These are phyloP conservation scores for Exophiala calicioides DNA, from an alignment of 2,329 filamentous ascomycete genomes.

Conservation along the genomic window DNA sequence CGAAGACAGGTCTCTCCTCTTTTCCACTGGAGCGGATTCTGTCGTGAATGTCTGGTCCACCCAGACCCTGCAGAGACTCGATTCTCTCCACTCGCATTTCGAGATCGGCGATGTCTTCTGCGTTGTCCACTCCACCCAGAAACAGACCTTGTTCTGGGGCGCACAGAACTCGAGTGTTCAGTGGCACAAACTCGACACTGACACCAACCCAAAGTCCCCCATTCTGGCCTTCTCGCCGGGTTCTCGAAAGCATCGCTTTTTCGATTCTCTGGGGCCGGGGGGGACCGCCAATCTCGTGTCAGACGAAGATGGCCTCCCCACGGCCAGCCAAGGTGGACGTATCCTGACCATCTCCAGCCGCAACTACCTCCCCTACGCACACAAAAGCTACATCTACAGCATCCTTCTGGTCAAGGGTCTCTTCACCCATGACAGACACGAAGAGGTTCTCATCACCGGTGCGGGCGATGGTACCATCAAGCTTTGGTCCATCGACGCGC, in stretches of 20 bases:
- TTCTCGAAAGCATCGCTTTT: constrained; percentile 77
- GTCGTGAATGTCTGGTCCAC: constrained; percentile 94
- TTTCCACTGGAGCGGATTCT: constrained; percentile 91
- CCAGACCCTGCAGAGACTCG: constrained; percentile 68
- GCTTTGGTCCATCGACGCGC: constrained; percentile 63
- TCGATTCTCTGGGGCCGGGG: constrained; percentile 82
- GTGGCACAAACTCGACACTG: constrained; percentile 77
- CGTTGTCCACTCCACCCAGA: constrained; percentile 77
- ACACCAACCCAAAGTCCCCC: constrained; percentile 59
- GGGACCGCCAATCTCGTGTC: constrained; percentile 64
- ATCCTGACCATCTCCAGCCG: constrained; percentile 79
- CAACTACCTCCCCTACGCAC: constrained; percentile 83
- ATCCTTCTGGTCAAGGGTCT: constrained; percentile 83
- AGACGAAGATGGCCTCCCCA: constrained; percentile 46
- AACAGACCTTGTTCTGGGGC: constrained; percentile 84
- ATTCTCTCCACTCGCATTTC: constrained; percentile 89
- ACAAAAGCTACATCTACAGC: constrained; percentile 94
- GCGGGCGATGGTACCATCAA: constrained; percentile 94
- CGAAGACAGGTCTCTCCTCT: constrained; percentile 71
- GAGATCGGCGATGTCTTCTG: constrained; percentile 96
- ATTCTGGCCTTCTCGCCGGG: constrained; percentile 69
- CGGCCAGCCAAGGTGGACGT: constrained; percentile 58
- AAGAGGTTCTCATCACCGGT: constrained; percentile 83
- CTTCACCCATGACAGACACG: constrained; percentile 66
- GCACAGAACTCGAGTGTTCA: constrained; percentile 67